These are phyloP conservation scores for Salix exigua DNA, from an alignment of 345 rosid genomes.

Conservation along the genomic window DNA sequence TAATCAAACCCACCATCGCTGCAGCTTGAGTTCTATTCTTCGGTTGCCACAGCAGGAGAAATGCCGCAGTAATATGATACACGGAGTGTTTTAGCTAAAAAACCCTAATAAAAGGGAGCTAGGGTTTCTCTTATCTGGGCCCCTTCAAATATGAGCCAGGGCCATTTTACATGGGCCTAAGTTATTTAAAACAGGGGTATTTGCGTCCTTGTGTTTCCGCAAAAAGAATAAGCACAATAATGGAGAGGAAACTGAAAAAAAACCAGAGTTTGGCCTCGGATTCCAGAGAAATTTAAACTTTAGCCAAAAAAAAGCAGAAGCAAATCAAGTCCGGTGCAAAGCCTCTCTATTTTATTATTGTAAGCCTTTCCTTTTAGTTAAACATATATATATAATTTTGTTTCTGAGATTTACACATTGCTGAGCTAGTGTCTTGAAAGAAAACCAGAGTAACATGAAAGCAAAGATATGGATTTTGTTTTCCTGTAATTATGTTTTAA, in stretches of 20 bases:
- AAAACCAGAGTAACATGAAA: background rate
- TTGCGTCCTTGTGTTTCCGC: background rate
- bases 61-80: background rate
- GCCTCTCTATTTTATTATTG: background rate
- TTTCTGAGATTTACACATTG: background rate
- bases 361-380: background rate
- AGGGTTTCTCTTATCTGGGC: background rate
- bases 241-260: background rate
- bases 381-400: background rate
- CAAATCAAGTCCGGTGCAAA: background rate
- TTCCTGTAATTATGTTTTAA: background rate
- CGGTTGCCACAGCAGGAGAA: background rate
- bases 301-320: background rate
- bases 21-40: background rate
- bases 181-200: background rate
- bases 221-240: background rate
- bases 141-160: background rate
- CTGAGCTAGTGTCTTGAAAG: background rate
- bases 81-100: background rate
- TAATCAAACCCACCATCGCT: constrained; percentile 10
- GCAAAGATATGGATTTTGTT: background rate
- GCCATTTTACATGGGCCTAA: background rate
- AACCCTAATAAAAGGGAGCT: background rate
- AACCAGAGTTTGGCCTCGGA: background rate
- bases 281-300: background rate